Percentiles rank a stretch among this genome's conserved stretches.
phyloP scores from a whole-genome alignment of 225 moss, liverwort and hornwort species.

The Rhytidiadelphus loreus region DNA sequence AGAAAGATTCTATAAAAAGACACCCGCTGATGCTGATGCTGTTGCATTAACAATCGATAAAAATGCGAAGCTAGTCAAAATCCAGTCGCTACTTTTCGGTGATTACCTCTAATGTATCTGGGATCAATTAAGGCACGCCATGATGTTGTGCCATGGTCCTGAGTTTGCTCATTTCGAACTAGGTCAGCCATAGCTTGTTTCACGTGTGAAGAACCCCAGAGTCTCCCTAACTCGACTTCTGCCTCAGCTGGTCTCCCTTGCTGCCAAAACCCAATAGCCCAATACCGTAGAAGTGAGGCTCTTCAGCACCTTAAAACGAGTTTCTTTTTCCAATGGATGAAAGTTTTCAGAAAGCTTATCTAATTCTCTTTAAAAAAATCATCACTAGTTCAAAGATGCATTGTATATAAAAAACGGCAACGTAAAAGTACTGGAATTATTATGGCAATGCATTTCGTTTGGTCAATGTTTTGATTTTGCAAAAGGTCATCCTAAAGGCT shows the following conservation, averaged over 20 bases:
- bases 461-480: background rate
- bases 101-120: constrained; percentile 54
- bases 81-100: background rate
- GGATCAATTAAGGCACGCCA: constrained; percentile 61
- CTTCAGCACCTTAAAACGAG: background rate
- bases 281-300: background rate
- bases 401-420: background rate
- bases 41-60: background rate
- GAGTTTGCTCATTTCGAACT: constrained; percentile 47
- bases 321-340: background rate
- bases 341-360: background rate
- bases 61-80: background rate
- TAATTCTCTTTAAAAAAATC: background rate
- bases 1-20: background rate
- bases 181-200: constrained; percentile 69
- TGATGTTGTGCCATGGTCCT: constrained; percentile 52
- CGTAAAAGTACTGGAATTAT: too few species aligned
- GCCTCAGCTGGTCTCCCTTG: constrained; percentile 55
- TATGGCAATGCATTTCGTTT: background rate
- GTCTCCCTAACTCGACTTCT: constrained; percentile 64
- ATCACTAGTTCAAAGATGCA: background rate
- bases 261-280: constrained; percentile 15
- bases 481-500: background rate
- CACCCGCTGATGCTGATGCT: background rate
- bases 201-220: constrained; percentile 61